Conservation (phyloP, 192 early-diverging fungal species). For the Coemansia sp. region DNA sequence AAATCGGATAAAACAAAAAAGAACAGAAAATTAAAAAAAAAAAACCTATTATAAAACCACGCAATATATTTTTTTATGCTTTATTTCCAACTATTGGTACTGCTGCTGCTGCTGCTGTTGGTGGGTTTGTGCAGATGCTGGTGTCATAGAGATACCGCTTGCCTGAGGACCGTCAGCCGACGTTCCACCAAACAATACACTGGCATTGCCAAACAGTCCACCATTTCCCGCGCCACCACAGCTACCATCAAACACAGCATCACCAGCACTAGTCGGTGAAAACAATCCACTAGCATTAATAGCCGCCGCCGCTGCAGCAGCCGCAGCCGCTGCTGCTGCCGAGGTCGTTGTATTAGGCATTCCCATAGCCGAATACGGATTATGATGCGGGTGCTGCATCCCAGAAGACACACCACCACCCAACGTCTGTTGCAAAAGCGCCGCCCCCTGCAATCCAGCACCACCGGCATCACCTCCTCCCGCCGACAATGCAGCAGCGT, state of each 20-base stretch:
- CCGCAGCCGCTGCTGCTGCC: neutral
- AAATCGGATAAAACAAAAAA: no score
- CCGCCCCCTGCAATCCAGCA: no score
- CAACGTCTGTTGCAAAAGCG: no score
- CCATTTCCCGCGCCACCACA: neutral
- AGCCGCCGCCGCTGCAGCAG: neutral
- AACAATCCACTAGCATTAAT: neutral
- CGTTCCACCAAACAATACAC: neutral
- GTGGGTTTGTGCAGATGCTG: no score
- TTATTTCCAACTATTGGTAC: neutral
- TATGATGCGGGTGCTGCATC: no score
- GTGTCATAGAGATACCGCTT: no score
- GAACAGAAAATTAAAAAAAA: neutral
- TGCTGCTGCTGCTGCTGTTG: neutral
- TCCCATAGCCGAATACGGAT: neutral
- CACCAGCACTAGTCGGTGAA: neutral
- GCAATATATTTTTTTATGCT: neutral
- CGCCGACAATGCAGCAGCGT: neutral
- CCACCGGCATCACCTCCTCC: neutral
- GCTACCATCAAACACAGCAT: neutral
- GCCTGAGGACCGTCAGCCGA: no score
- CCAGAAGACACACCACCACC: neutral
- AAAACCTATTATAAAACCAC: neutral
- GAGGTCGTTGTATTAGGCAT: no score
- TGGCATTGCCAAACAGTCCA: slow-evolving; percentile 1